Evolutionary conservation across 495 filamentous ascomycete genomes (phyloP), one percentile per base, ranked within the genome.

Genomic region (Cercophora samala): DNA sequence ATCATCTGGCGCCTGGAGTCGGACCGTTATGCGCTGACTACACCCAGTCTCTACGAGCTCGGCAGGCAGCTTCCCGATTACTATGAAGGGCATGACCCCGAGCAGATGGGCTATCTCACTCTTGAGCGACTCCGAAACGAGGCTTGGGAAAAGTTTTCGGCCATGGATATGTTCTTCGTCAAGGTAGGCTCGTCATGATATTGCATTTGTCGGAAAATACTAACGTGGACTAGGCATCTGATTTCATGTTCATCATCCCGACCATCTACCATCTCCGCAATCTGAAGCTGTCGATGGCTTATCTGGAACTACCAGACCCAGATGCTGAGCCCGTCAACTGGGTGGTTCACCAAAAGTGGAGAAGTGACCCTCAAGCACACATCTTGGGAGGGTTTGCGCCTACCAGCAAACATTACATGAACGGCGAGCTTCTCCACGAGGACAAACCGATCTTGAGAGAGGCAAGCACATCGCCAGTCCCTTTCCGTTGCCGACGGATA

Each of bases 161-260:
- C 79, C 8, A 80, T 82, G 72, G 83, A 90, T 70, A 81, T 92
- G 74, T 93, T 93, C 75, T 92, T 91, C 82, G 84, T 93, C 71
- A 90, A 87, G 81, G 89, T 91, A 81, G 68, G 76, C 23, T 15
- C 24, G 22, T 15, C 24, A 29, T 18, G 9, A 13, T 46, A 13
- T 46, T 9, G 3, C 5, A 3, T 13, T 46, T 46, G 15, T 56
- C 11, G 17, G 21, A 32, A 24, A 58, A 18, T 8, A 19, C 23
- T 26, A 58, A 65, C 0, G 5, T 59, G 2, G 24, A 32, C 9
- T 25, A 90, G 87, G 84, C 90, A 60, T 88, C 88, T 62, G 90
- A 93, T 73, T 91, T 93, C 75, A 85, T 90, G 82, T 86, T 85
- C 70, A 85, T 90, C 46, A 84, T 91, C 32, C 88, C 89, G 18